Base-by-base conservation (phyloP, 768 basidiomycete species). In the Suillus luteus region DNA sequence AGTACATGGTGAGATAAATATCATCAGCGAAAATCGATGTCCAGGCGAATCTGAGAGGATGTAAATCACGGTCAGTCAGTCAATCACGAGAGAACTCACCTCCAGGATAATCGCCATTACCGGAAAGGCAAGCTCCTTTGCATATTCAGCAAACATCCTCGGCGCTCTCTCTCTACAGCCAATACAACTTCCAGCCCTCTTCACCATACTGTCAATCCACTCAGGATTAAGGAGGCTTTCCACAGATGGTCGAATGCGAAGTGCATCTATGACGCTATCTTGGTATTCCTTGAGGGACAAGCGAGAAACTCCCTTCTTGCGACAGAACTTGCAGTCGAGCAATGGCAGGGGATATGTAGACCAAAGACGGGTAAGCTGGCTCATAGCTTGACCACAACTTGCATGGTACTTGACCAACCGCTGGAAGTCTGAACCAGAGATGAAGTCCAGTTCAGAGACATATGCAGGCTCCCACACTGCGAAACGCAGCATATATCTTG, bases 361-460 rank as follows among this genome's bases (percentile, higher is more conserved):
- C 74, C 74, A 75, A 46, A 74, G 66, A n/a, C 71, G 75, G 40
- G 66, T 64, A 43, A 75, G 72, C 48, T 76, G 75, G 33, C 71
- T 66, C 72, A 75, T 74, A 58, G 75, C 75, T 57, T 76, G 75
- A 10, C 77, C 73, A 49, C 75, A 76, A 44, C 64, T 66, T 35
- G 76, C 67, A 35, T 76, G 75, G 67, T 76, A 76, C 67, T 75
- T 75, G 67, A 76, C 71, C 62, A 79, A 66, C 41, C 73, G 73
- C 62, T 79, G 75, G 62, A 77, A 72, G 27, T 75, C 75, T 27
- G 72, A 73, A 22, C 76, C 80, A 55, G 77, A 73, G 37, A 82
- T 77, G 57, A 74, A 71, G 57, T 72, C 75, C 24, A 82, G 70
- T 63, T 80, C 80, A 43, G 72, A 60, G 8, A 75, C 73, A 38